Percentiles rank a stretch among this genome's conserved stretches.
Conservation (phyloP, 2,329 filamentous ascomycete genomes). For the Neopestalotiopsis rosae region DNA sequence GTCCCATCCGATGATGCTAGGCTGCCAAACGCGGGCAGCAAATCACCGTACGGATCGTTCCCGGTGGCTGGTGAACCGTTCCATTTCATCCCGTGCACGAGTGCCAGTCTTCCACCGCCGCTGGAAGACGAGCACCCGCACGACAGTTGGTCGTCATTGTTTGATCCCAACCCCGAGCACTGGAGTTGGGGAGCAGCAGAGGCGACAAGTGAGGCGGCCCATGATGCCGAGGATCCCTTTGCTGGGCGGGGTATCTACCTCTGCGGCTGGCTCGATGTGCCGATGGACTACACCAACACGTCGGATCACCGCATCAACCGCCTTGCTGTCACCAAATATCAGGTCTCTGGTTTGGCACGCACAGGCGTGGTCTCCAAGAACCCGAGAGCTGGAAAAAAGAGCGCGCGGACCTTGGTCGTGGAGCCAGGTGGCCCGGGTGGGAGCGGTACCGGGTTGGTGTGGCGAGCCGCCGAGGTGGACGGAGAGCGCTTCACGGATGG, state of each 20-base stretch:
- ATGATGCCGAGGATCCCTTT: slow-evolving; percentile 35
- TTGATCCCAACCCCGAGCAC: slow-evolving; percentile 47
- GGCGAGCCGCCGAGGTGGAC: slow-evolving; percentile 42
- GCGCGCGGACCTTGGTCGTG: slow-evolving; percentile 52
- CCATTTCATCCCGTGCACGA: slow-evolving; percentile 53
- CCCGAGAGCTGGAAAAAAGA: slow-evolving; percentile 40
- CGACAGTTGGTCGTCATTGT: slow-evolving; percentile 45
- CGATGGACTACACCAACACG: slow-evolving; percentile 52
- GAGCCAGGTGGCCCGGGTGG: slow-evolving; percentile 58
- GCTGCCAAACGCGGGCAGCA: neutral
- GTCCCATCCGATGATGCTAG: neutral
- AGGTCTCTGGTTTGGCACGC: slow-evolving; percentile 49
- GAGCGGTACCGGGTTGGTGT: slow-evolving; percentile 49
- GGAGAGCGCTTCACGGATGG: slow-evolving; percentile 48
- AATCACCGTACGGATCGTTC: slow-evolving; percentile 43
- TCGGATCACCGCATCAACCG: slow-evolving; percentile 49
- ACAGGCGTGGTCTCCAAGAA: slow-evolving; percentile 21
- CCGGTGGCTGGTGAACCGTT: slow-evolving; percentile 50
- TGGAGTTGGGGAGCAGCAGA: slow-evolving; percentile 51
- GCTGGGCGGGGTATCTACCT: slow-evolving; percentile 50
- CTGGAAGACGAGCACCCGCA: slow-evolving; percentile 45
- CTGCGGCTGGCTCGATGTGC: slow-evolving; percentile 54
- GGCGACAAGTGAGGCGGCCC: slow-evolving; percentile 9
- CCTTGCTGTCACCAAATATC: slow-evolving; percentile 55
- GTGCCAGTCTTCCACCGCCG: slow-evolving; percentile 43